Percentiles rank a stretch among this genome's conserved stretches.
Conservation (phyloP, 179 eudicot species). For the Amaranthus tricolor region DNA sequence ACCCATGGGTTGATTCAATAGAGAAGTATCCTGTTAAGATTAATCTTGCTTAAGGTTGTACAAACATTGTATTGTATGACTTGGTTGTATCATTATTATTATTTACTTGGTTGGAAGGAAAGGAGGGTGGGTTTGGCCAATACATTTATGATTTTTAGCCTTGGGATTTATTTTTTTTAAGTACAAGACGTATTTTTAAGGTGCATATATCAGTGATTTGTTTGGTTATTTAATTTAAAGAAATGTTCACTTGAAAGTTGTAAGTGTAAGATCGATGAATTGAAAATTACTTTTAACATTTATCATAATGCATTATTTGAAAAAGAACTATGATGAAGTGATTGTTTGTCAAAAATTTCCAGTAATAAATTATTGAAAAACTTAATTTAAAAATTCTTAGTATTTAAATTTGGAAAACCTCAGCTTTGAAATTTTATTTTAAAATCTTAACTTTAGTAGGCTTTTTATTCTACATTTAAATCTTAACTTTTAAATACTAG, state of each 20-base stretch:
- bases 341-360: no score
- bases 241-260: slow-evolving; percentile 7
- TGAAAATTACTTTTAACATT: neutral
- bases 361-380: no score
- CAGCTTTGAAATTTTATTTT: no score
- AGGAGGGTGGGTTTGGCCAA: slow-evolving; percentile 2
- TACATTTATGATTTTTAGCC: neutral
- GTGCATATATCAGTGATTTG: slow-evolving; percentile 16
- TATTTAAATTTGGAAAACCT: no score
- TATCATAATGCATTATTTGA: no score
- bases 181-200: slow-evolving; percentile 7
- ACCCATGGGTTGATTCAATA: slow-evolving; percentile 68
- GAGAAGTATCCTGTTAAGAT: slow-evolving; percentile 61
- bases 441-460: no score
- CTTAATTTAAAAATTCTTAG: no score
- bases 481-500: no score
- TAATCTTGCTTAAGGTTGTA: slow-evolving; percentile 26
- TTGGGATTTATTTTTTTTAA: slow-evolving; percentile 3
- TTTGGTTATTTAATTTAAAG: slow-evolving; percentile 8
- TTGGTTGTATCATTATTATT: neutral
- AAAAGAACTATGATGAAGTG: no score
- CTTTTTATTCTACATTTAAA: no score
- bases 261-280: slow-evolving; percentile 4
- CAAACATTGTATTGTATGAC: neutral
- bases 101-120: neutral